These are phyloP conservation scores for Cochlearia excelsa DNA, from an alignment of 345 rosid genomes.

Conservation along the genomic window DNA sequence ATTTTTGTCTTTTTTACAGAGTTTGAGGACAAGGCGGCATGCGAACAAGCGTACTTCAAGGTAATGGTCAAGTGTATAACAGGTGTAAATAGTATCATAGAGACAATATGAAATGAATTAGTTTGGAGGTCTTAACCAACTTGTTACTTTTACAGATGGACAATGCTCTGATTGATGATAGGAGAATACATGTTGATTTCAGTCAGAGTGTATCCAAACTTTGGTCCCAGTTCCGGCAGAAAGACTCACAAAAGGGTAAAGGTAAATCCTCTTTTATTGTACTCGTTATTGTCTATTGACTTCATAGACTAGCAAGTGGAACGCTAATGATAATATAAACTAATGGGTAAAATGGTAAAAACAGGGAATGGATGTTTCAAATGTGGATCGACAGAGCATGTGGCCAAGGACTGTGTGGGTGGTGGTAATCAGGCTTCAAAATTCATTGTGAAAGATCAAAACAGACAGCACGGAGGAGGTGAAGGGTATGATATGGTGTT, in stretches of 20 bases:
- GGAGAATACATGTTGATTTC: slow-evolving; percentile 96
- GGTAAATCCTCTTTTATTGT: slow-evolving; percentile 38
- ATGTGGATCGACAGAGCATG: slow-evolving; percentile 83
- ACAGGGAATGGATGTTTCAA: slow-evolving; percentile 79
- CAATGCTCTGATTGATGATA: slow-evolving; percentile 94
- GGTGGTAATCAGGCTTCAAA: slow-evolving; percentile 54
- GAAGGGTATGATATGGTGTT: slow-evolving; percentile 71
- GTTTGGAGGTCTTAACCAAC: slow-evolving; percentile 9
- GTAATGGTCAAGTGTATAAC: slow-evolving; percentile 27
- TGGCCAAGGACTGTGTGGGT: slow-evolving; percentile 76
- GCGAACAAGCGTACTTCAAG: slow-evolving; percentile 90
- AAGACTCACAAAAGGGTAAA: slow-evolving; percentile 50
- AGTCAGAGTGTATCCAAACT: slow-evolving; percentile 95
- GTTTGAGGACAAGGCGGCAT: slow-evolving; percentile 70
- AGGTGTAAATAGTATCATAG: slow-evolving; percentile 1
- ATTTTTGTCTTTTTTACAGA: slow-evolving; percentile 44
- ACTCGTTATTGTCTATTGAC: not conserved
- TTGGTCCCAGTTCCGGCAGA: slow-evolving; percentile 79
- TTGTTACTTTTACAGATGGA: slow-evolving; percentile 68
- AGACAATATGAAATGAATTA: slow-evolving; percentile 3
- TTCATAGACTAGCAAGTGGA: not conserved
- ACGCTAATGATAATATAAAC: not conserved
- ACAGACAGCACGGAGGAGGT: slow-evolving; percentile 62
- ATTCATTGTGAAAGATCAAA: slow-evolving; percentile 63
- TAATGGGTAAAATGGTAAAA: slow-evolving; percentile 7